Percentiles rank a stretch among this genome's conserved stretches.
Evolutionary conservation across 345 rosid species (phyloP).

Genomic region (Raphanus sativus): DNA sequence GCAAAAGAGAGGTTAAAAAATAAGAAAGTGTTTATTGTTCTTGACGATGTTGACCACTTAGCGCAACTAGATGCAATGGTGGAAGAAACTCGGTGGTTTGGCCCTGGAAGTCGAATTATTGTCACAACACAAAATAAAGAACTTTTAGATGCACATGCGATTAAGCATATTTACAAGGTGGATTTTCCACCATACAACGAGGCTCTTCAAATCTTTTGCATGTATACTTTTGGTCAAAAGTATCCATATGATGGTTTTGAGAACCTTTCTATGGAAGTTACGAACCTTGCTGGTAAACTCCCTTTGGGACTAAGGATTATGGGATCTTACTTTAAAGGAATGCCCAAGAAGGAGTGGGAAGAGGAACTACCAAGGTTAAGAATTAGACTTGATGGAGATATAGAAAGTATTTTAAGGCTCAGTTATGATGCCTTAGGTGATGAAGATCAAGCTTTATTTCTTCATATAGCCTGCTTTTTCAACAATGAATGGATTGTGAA

Average conservation of each 20-base stretch:
- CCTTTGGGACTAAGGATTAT: too few relatives aligned
- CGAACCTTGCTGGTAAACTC: background rate
- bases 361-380: too few relatives aligned
- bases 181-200: slow-evolving; percentile 1
- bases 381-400: too few relatives aligned
- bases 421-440: slow-evolving; percentile 36
- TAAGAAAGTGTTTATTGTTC: slow-evolving; percentile 27
- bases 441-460: slow-evolving; percentile 27
- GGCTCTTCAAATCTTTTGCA: slow-evolving; percentile 24
- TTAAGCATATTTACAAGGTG: slow-evolving; percentile 3
- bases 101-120: slow-evolving; percentile 22
- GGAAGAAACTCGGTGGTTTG: background rate
- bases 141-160: slow-evolving; percentile 1
- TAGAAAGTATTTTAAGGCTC: slow-evolving; percentile 1
- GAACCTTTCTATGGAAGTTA: slow-evolving; percentile 4
- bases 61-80: slow-evolving; percentile 11
- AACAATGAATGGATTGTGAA: background rate
- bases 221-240: slow-evolving; percentile 8
- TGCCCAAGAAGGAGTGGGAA: too few relatives aligned
- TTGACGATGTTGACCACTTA: slow-evolving; percentile 14
- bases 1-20: background rate
- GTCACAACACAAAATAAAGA: slow-evolving; percentile 26
- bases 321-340: too few relatives aligned
- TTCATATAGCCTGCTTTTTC: slow-evolving; percentile 38
- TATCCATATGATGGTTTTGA: background rate